Evolutionary conservation across 306 rosid genomes (phyloP), one percentile per base, ranked within the genome.

Genomic region (Citrullus colocynthis): DNA sequence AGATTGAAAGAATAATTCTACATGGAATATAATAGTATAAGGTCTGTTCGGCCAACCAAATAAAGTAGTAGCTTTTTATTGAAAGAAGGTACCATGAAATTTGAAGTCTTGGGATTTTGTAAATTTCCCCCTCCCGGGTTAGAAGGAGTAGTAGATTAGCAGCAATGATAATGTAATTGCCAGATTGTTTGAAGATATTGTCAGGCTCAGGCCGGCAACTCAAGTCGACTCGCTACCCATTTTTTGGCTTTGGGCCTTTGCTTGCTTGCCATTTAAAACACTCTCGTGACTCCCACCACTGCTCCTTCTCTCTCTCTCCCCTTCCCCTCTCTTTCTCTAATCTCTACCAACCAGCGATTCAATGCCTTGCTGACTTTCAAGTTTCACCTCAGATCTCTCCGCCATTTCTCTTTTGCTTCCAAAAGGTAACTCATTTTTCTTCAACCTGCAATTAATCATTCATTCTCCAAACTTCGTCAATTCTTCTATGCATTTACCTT

Each of bases 281-380:
- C 55, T 69, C 75, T 69, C 75, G 75, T 69, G 75, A 69, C 75
- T 69, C 56, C 55, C 75, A 66, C 51, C 51, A 37, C 73, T 37
- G 24, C 45, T 37, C 1, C 45, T 17, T 5, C 48, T 7, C 73
- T 37, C 49, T 6, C 16, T 5, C 18, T 13, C 39, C 13, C 69
- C 11, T 14, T 30, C 30, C 49, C 30, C 41, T 65, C 12, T 41
- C 55, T 20, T 48, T 4, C 54, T 48, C 4, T 48, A 48, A 48
- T 48, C 20, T 69, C 36, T 17, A n/a, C 74, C 55, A 8, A 16
- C 55, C 55, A 42, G 52, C 75, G 17, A 20, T 37, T 44, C 41
- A 62, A 62, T 62, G 69, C n/a, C 64, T 30, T 42, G 39, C 69
- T 62, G 42, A 62, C n/a, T 32, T 28, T 62, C 41, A 51, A 48